Evolutionary conservation across 1,139 yeast genomes (phyloP).

Genomic region (Hemisphaericaspora xylanilytica): DNA sequence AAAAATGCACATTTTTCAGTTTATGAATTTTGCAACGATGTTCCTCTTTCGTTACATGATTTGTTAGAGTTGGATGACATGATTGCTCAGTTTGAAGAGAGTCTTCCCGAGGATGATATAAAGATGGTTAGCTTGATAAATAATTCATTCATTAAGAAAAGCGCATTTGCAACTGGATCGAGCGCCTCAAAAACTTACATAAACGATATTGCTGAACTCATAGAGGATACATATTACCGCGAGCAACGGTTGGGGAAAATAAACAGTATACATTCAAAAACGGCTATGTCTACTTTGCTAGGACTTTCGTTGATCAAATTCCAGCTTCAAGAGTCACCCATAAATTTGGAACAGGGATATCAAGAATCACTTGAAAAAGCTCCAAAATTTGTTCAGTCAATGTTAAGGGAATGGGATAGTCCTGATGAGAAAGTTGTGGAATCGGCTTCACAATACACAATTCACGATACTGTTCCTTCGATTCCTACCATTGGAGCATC

Average conservation of each 20-base stretch:
- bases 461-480: background rate
- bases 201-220: slow-evolving; percentile 7
- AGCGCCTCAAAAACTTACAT: slow-evolving; percentile 9
- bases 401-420: slow-evolving; percentile 30
- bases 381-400: slow-evolving; percentile 19
- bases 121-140: slow-evolving; percentile 14
- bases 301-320: slow-evolving; percentile 29
- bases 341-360: slow-evolving; percentile 12
- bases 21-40: slow-evolving; percentile 22
- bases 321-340: slow-evolving; percentile 13
- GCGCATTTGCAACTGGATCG: slow-evolving; percentile 1
- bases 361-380: slow-evolving; percentile 16
- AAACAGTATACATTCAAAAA: slow-evolving; percentile 3
- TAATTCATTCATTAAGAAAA: slow-evolving; percentile 10
- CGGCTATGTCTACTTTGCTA: slow-evolving; percentile 16
- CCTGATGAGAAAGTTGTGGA: slow-evolving; percentile 5
- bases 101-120: slow-evolving; percentile 30
- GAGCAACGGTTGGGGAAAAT: background rate
- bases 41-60: slow-evolving; percentile 28
- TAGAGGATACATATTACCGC: slow-evolving; percentile 2
- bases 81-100: slow-evolving; percentile 46
- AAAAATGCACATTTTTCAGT: slow-evolving; percentile 18
- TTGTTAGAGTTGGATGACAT: slow-evolving; percentile 48
- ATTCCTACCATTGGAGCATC: slow-evolving; percentile 3
- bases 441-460: slow-evolving; percentile 3